Conservation (phyloP, 2,329 filamentous ascomycete species). For the Chrysoporthe puriensis region DNA sequence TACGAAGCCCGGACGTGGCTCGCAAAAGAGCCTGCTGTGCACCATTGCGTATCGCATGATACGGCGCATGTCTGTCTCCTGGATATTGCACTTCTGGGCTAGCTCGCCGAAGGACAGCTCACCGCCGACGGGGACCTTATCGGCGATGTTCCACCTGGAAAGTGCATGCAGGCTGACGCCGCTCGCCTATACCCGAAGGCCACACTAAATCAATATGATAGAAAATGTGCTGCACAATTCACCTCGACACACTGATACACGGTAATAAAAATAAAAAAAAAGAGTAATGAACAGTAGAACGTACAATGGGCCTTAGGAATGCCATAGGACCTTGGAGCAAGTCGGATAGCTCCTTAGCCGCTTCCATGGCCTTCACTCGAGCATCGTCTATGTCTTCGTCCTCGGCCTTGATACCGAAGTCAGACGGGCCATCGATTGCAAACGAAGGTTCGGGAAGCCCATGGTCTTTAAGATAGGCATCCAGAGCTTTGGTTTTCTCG, state of each 20-base stretch:
- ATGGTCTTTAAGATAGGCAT: too few species aligned
- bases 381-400: not conserved
- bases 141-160: not conserved
- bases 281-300: not conserved
- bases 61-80: constrained; percentile 3
- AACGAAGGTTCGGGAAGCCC: too few species aligned
- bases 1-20: constrained; percentile 2
- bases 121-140: not conserved
- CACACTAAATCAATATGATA: not conserved
- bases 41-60: constrained; percentile 17
- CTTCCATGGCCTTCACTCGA: not conserved
- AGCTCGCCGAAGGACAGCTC: not conserved
- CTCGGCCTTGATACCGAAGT: too few species aligned
- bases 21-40: constrained; percentile 10
- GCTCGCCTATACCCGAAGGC: not conserved
- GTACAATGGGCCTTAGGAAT: not conserved
- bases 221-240: not conserved
- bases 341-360: not conserved
- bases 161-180: not conserved
- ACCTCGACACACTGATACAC: not conserved
- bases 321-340: not conserved
- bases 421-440: too few species aligned
- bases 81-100: not conserved
- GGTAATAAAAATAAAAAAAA: not conserved
- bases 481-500: too few species aligned